These are phyloP conservation scores for Saprolegnia parasitica DNA, from an alignment of 352 stramenopile genomes.

Conservation along the genomic window DNA sequence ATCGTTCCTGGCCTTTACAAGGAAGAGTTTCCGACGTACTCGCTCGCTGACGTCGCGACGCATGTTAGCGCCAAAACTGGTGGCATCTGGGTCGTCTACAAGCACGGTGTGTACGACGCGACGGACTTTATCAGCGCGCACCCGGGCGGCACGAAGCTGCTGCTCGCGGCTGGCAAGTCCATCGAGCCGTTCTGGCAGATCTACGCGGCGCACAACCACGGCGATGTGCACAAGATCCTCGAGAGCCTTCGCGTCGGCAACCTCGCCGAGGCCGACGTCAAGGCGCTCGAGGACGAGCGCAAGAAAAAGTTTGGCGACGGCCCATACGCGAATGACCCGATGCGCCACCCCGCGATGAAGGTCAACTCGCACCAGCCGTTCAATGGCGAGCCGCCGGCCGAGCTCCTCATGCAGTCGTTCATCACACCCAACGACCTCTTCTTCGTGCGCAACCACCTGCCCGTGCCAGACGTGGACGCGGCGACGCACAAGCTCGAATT, in stretches of 20 bases:
- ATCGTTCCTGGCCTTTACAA: conserved; percentile 36
- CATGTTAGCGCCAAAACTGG: conserved; percentile 65
- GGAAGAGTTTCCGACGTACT: conserved; percentile 51
- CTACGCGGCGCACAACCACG: conserved; percentile 94
- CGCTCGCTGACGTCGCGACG: conserved; percentile 62
- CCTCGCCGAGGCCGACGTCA: conserved; percentile 78
- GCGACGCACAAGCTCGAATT: conserved; percentile 67
- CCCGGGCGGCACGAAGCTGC: conserved; percentile 88
- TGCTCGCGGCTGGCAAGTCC: conserved; percentile 78
- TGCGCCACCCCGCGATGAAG: conserved; percentile 78
- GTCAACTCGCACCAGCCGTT: conserved; percentile 93
- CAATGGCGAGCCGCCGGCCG: conserved; percentile 91
- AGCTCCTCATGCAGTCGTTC: conserved; percentile 91
- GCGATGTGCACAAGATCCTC: conserved; percentile 89
- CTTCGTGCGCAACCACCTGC: conserved; percentile 97
- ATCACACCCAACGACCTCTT: conserved; percentile 96
- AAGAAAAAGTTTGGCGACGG: conserved; percentile 85
- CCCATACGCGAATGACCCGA: conserved; percentile 92
- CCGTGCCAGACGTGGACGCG: conserved; percentile 86
- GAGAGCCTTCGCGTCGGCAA: conserved; percentile 89
- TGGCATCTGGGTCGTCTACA: conserved; percentile 92
- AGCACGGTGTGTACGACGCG: conserved; percentile 95
- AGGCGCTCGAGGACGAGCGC: conserved; percentile 76
- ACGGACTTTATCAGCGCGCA: conserved; percentile 94
- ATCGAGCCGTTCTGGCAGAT: conserved; percentile 95